Percentiles rank a stretch among this genome's conserved stretches.
phyloP scores from a whole-genome alignment of 1,284 basidiomycete genomes.

The Ustilago lituana region DNA sequence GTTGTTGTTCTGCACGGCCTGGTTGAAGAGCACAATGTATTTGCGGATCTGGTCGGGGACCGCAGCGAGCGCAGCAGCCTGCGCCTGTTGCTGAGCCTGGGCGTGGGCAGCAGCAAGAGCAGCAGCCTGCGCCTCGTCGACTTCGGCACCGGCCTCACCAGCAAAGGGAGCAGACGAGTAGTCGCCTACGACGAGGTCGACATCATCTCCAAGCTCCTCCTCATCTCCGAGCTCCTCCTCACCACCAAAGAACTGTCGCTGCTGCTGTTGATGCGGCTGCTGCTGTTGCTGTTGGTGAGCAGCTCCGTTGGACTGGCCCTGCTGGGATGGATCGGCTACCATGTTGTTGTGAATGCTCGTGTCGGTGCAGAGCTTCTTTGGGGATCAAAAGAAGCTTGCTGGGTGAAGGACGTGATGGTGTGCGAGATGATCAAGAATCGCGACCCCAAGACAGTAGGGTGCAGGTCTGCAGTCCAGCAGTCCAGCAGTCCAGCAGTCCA shows the following conservation, averaged over 20 bases:
- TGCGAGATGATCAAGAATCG: neutral
- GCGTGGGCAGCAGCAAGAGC: slow-evolving; percentile 55
- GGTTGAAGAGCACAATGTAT: slow-evolving; percentile 65
- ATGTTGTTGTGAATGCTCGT: slow-evolving; percentile 15
- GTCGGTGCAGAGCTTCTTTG: slow-evolving; percentile 30
- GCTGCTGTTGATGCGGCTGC: slow-evolving; percentile 47
- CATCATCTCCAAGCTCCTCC: slow-evolving; percentile 55
- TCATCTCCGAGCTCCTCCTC: slow-evolving; percentile 53
- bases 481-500: too few species aligned
- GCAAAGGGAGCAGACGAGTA: slow-evolving; percentile 28
- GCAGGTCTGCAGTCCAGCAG: neutral
- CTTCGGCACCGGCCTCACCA: slow-evolving; percentile 34
- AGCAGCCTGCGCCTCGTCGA: slow-evolving; percentile 48
- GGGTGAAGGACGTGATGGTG: slow-evolving; percentile 5
- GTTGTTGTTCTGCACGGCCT: slow-evolving; percentile 62
- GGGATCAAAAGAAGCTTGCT: slow-evolving; percentile 41
- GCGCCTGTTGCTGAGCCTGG: slow-evolving; percentile 58
- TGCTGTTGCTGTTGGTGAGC: slow-evolving; percentile 33
- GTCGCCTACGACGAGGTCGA: slow-evolving; percentile 52
- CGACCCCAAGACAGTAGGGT: neutral
- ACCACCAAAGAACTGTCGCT: slow-evolving; percentile 51
- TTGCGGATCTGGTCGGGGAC: slow-evolving; percentile 66
- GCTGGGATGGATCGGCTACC: slow-evolving; percentile 35
- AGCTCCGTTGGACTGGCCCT: slow-evolving; percentile 37
- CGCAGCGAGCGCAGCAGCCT: slow-evolving; percentile 58